These are phyloP conservation scores for Balamuthia mandrillaris DNA, from an alignment of 208 protist species.

Conservation along the genomic window DNA sequence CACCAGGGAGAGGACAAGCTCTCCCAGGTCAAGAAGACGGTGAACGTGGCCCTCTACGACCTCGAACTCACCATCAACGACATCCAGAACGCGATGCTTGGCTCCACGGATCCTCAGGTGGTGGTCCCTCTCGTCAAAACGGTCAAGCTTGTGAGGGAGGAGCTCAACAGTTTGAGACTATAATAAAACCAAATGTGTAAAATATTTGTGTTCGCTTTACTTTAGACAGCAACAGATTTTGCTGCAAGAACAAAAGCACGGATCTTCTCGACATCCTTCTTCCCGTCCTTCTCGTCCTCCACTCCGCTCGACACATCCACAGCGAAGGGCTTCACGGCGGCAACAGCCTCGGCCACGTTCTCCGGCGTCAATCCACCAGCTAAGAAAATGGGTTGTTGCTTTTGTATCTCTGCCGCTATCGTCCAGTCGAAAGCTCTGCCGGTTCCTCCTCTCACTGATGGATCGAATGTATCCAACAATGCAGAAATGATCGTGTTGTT, in stretches of 20 bases:
- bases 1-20: background rate
- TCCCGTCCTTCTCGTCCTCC: slow-evolving; percentile 33
- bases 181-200: no score
- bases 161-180: no score
- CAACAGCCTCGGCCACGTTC: slow-evolving; percentile 26
- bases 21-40: background rate
- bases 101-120: background rate
- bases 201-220: no score
- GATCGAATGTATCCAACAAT: slow-evolving; percentile 38
- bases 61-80: background rate
- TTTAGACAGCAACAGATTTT: no score
- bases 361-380: slow-evolving; percentile 30
- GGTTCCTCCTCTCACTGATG: background rate
- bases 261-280: slow-evolving; percentile 38
- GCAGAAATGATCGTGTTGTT: background rate
- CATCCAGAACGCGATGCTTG: background rate
- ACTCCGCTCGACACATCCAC: slow-evolving; percentile 37
- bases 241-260: background rate
- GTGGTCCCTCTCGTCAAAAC: no score
- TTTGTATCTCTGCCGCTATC: slow-evolving; percentile 2
- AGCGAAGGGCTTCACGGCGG: background rate
- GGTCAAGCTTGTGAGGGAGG: no score
- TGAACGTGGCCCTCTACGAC: background rate
- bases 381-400: slow-evolving; percentile 25
- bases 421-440: slow-evolving; percentile 46